These are phyloP conservation scores for Nigrospora osmanthi DNA, from an alignment of 2,329 filamentous ascomycete species.

Conservation along the genomic window DNA sequence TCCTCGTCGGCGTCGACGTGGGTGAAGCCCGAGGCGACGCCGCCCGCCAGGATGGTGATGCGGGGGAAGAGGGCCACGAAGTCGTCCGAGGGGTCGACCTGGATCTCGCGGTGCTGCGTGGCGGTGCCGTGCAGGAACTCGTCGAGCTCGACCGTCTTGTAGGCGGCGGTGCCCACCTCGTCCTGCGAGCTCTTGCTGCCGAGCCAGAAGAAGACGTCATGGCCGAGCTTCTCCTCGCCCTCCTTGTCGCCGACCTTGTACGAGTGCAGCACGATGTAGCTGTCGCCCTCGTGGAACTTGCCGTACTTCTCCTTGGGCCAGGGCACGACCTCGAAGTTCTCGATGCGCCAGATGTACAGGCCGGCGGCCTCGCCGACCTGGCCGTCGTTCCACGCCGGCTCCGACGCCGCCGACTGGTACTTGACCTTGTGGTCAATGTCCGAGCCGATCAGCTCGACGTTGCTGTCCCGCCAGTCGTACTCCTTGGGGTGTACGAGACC, in stretches of 20 bases:
- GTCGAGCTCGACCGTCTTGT: slow-evolving; percentile 65
- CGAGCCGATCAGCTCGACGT: slow-evolving; percentile 57
- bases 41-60: slow-evolving; percentile 52
- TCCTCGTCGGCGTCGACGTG: slow-evolving; percentile 47
- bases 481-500: slow-evolving; percentile 55
- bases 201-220: slow-evolving; percentile 66
- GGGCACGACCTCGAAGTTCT: slow-evolving; percentile 56
- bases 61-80: slow-evolving; percentile 55
- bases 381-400: slow-evolving; percentile 60
- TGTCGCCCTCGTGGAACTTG: slow-evolving; percentile 60
- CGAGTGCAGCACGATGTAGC: slow-evolving; percentile 58
- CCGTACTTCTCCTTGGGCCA: slow-evolving; percentile 51
- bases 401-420: slow-evolving; percentile 55
- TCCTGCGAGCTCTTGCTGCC: slow-evolving; percentile 59
- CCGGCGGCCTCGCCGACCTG: slow-evolving; percentile 43
- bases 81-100: slow-evolving; percentile 48
- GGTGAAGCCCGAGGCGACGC: slow-evolving; percentile 53
- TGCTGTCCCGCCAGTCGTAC: slow-evolving; percentile 62
- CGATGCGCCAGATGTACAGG: slow-evolving; percentile 58
- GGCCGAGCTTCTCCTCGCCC: slow-evolving; percentile 37
- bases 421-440: slow-evolving; percentile 62
- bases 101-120: slow-evolving; percentile 58
- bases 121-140: slow-evolving; percentile 56
- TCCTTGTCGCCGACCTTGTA: slow-evolving; percentile 40
- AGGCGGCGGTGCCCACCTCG: slow-evolving; percentile 60